Evolutionary conservation across 176 grass and related monocot species (phyloP), one percentile per base, ranked within the genome.

Genomic region (Eragrostis curvula): DNA sequence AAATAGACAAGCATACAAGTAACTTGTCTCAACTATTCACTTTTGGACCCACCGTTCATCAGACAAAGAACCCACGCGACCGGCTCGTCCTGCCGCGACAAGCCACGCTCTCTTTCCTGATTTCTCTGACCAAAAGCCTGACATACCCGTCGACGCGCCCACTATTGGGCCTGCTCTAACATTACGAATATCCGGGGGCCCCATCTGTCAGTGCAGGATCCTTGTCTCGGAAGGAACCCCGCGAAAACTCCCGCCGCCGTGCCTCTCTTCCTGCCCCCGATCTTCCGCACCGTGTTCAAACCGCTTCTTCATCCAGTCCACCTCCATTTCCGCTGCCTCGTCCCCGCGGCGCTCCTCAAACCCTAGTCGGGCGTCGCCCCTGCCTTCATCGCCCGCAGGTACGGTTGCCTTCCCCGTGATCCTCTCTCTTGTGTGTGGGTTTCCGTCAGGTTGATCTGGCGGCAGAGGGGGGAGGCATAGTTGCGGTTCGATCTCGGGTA

Each of bases 181-280:
- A n/a, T 36, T 36, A 36, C 32, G 32, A 36, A 36, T 36, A 36
- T 36, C 32, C 32, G 53, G 11, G 6, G 50, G 53, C 1, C 7
- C 68, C 7, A 62, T 53, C 1, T 62, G 53, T 61, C 68, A 71
- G 52, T 81, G 6, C 16, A 5, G 25, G 8, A 14, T 81, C 66
- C 47, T 45, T 44, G 18, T 28, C 10, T 41, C 32, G 58, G 68
- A 85, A 65, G 48, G 45, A 79, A 58, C 41, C 40, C 67, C 79
- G 78, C 78, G 41, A 74, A 57, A 81, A 49, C 63, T 25, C 78
- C 70, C 41, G 68, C 78, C 56, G 52, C 61, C 53, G 48, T 56
- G 10, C 25, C 50, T 20, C 23, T 71, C 32, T 36, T 36, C 3
- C n/a, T n/a, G n/a, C 49, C 11, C 40, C 50, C 5, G 2, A 40